Percentiles rank a stretch among this genome's conserved stretches.
Conservation (phyloP, 495 filamentous ascomycete species). For the Penicillium egyptiacum region DNA sequence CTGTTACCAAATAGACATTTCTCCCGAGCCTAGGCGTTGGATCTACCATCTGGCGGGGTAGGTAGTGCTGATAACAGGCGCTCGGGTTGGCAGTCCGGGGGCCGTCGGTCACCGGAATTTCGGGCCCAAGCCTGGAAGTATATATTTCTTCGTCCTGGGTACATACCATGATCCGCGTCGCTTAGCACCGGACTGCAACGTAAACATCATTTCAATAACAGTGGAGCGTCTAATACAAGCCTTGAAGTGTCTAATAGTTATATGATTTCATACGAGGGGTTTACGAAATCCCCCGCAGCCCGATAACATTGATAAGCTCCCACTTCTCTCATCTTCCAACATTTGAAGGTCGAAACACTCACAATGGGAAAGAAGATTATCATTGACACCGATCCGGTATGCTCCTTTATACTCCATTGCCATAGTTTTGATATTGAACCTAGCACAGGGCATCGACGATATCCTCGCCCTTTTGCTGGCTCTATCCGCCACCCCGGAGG, state of each 20-base stretch:
- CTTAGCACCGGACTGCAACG: background rate
- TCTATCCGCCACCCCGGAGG: slow-evolving; percentile 75
- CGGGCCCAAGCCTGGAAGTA: background rate
- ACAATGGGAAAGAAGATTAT: slow-evolving; percentile 66
- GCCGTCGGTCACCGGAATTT: slow-evolving; percentile 4
- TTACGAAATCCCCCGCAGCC: slow-evolving; percentile 9
- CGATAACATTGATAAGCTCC: slow-evolving; percentile 18
- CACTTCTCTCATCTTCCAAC: slow-evolving; percentile 10
- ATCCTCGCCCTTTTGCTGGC: slow-evolving; percentile 83
- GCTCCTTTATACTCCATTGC: background rate
- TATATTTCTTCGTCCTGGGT: background rate
- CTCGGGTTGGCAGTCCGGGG: background rate
- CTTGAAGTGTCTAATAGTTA: background rate
- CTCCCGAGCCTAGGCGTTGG: too few species aligned
- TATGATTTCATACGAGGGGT: slow-evolving; percentile 1
- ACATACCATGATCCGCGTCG: background rate
- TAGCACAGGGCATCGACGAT: slow-evolving; percentile 79
- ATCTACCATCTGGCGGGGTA: background rate
- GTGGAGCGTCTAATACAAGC: background rate
- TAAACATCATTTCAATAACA: background rate
- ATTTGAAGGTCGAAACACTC: background rate
- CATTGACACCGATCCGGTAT: slow-evolving; percentile 88
- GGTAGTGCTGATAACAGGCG: background rate
- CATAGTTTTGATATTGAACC: background rate
- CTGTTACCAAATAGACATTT: background rate